Conservation (phyloP, 1,139 yeast genomes). For the Pneumocystis murina region DNA sequence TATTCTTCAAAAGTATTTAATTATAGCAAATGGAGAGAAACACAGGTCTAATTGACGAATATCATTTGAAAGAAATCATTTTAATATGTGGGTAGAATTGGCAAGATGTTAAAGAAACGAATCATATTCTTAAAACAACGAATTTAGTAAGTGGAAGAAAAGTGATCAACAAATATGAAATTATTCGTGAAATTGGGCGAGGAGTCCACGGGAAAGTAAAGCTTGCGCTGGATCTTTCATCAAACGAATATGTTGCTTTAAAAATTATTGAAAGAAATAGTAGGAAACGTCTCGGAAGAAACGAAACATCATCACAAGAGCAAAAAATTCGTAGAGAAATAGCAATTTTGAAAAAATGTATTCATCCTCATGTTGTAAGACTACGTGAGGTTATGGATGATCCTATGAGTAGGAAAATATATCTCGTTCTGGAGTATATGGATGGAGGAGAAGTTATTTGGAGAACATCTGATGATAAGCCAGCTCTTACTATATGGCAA, state of each 20-base stretch:
- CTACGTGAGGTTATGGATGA: constrained; percentile 86
- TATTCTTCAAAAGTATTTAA: background rate
- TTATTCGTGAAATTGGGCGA: constrained; percentile 70
- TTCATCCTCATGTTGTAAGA: constrained; percentile 79
- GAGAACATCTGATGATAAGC: constrained; percentile 35
- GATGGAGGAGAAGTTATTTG: constrained; percentile 88
- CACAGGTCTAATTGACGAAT: background rate
- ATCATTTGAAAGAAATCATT: background rate
- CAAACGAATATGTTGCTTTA: constrained; percentile 37
- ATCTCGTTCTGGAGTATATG: constrained; percentile 77
- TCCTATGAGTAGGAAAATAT: constrained; percentile 64
- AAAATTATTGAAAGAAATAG: constrained; percentile 76
- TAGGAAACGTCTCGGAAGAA: constrained; percentile 41
- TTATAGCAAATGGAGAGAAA: background rate
- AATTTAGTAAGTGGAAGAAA: constrained; percentile 79
- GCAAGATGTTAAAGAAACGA: constrained; percentile 60
- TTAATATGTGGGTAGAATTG: background rate
- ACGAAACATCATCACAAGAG: constrained; percentile 35
- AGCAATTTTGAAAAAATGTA: constrained; percentile 89
- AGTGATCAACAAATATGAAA: constrained; percentile 79
- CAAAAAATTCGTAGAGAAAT: constrained; percentile 76
- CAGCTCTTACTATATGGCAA: constrained; percentile 41
- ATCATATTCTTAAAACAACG: constrained; percentile 63
- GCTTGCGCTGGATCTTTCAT: constrained; percentile 42
- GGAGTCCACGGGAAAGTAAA: constrained; percentile 98